phyloP scores from a whole-genome alignment of 768 basidiomycete species.

The Termitomyces sp. region DNA sequence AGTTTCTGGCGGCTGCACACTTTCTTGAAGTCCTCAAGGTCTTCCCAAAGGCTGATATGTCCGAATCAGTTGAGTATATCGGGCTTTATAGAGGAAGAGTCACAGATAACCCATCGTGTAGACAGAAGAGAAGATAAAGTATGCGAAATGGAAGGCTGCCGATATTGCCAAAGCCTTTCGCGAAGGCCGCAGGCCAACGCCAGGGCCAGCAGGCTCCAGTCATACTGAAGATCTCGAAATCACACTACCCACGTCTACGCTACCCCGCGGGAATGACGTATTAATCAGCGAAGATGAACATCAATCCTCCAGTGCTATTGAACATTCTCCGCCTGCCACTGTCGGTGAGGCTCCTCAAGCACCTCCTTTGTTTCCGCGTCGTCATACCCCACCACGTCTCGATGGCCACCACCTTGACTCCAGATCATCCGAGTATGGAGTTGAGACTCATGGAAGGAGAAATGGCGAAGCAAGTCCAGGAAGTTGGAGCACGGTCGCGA shows the following conservation, averaged over 20 bases:
- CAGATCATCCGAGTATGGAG: conserved; percentile 13
- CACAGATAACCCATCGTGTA: conserved; percentile 21
- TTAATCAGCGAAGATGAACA: conserved; percentile 12
- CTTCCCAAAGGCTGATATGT: conserved; percentile 57
- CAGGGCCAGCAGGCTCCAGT: conserved; percentile 65
- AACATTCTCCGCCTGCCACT: conserved; percentile 26
- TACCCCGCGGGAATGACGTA: conserved; percentile 2
- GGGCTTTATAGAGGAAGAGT: background rate
- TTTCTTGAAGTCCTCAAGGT: conserved; percentile 87
- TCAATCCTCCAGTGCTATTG: conserved; percentile 17
- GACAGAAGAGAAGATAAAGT: conserved; percentile 86
- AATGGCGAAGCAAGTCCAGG: conserved; percentile 41
- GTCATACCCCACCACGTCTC: conserved; percentile 13
- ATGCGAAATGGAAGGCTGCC: conserved; percentile 96
- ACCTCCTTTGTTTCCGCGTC: background rate
- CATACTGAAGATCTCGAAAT: conserved; percentile 20
- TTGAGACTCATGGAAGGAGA: background rate
- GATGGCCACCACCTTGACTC: conserved; percentile 10
- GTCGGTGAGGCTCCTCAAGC: background rate
- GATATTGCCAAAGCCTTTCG: conserved; percentile 93
- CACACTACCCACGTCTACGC: conserved; percentile 7
- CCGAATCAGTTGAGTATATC: conserved; percentile 47
- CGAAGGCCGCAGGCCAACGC: conserved; percentile 81
- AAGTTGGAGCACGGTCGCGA: conserved; percentile 73
- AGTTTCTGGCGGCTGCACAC: conserved; percentile 91